These are phyloP conservation scores for Balamuthia mandrillaris DNA, from an alignment of 208 protist genomes.

Conservation along the genomic window DNA sequence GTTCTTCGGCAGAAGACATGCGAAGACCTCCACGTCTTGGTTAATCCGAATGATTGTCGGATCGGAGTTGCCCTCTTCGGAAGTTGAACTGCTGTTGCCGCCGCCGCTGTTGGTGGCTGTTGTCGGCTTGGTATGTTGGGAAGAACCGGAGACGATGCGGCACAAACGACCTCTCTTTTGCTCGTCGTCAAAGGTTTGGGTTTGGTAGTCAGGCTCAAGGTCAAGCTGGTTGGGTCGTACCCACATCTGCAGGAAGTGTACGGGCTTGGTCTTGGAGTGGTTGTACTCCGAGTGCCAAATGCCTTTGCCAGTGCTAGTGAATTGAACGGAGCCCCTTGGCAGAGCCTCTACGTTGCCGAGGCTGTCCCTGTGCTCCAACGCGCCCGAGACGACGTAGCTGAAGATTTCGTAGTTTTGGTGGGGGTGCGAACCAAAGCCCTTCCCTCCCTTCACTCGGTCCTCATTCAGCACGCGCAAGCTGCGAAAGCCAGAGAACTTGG, in stretches of 20 bases:
- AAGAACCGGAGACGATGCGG: not conserved
- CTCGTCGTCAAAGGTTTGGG: conserved; percentile 11
- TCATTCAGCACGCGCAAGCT: conserved; percentile 58
- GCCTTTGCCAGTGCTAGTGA: conserved; percentile 53
- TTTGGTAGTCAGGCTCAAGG: conserved; percentile 40
- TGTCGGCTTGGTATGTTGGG: not conserved
- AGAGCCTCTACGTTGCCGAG: conserved; percentile 45
- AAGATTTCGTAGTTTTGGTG: conserved; percentile 61
- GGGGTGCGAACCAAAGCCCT: conserved; percentile 52
- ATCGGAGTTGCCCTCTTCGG: not conserved
- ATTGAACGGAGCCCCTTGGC: conserved; percentile 46
- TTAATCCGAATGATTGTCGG: not conserved
- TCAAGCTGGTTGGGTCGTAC: conserved; percentile 29
- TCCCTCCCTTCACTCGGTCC: conserved; percentile 39
- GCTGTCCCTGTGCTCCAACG: conserved; percentile 46
- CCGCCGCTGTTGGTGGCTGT: not conserved
- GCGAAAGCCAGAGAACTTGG: conserved; percentile 1
- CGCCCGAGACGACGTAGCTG: conserved; percentile 51
- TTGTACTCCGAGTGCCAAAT: no score
- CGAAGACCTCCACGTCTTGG: conserved; percentile 29
- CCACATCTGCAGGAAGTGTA: conserved; percentile 58
- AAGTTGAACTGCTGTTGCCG: not conserved
- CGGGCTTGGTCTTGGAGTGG: no score
- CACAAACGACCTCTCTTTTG: conserved; percentile 17
- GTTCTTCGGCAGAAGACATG: not conserved